These are phyloP conservation scores for Raffaelea deltoideospora DNA, from an alignment of 2,329 filamentous ascomycete species.

Conservation along the genomic window DNA sequence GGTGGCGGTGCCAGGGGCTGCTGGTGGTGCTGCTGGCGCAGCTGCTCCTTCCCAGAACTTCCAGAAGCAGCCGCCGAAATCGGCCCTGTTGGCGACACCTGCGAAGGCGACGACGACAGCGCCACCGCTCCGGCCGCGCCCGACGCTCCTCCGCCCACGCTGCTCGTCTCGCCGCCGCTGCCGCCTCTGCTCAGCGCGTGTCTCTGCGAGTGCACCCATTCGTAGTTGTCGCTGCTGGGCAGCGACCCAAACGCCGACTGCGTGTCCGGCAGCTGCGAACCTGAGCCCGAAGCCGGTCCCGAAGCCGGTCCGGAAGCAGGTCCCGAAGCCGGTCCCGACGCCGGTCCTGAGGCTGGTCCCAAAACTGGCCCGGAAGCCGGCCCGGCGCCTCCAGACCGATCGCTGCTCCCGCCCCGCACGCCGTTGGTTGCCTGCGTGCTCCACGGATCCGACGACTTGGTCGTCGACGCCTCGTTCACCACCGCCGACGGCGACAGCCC, in stretches of 20 bases:
- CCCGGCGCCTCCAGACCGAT: no score
- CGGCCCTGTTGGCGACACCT: neutral
- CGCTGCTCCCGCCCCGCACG: slow-evolving; percentile 19
- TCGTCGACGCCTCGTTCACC: slow-evolving; percentile 80
- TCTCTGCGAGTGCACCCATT: slow-evolving; percentile 46
- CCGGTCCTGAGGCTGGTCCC: neutral
- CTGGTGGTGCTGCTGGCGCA: neutral
- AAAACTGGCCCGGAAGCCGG: no score
- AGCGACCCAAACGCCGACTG: slow-evolving; percentile 19
- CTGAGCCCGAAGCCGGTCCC: slow-evolving; percentile 23
- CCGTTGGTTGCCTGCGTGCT: slow-evolving; percentile 65
- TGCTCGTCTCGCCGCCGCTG: neutral
- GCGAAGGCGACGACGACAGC: neutral
- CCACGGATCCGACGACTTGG: slow-evolving; percentile 62
- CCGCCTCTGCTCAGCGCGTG: slow-evolving; percentile 23
- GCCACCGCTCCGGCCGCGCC: neutral
- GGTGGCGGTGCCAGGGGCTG: slow-evolving; percentile 7
- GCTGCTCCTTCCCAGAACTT: no score
- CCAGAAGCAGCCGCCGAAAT: no score
- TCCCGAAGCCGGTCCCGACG: neutral
- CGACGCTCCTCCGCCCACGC: neutral
- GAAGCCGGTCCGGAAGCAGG: neutral
- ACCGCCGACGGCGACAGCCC: slow-evolving; percentile 43
- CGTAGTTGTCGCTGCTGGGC: slow-evolving; percentile 24
- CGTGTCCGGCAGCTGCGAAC: slow-evolving; percentile 39